phyloP scores from a whole-genome alignment of 2,329 filamentous ascomycete genomes.

The Diaporthe citriasiana region DNA sequence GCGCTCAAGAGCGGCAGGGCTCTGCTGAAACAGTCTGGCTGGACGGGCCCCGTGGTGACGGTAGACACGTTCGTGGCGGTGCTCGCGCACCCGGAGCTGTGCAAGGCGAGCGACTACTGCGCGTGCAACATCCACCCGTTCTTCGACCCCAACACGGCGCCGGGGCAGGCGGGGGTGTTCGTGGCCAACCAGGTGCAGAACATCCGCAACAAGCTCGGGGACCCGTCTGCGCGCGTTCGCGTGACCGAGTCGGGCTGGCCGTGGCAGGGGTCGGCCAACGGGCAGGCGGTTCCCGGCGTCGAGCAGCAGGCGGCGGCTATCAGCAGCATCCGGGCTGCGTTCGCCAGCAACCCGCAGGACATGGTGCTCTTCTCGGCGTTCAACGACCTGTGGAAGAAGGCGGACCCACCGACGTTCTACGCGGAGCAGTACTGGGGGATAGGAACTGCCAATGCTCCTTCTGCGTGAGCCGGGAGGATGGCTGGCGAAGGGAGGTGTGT shows the following conservation, averaged over 20 bases:
- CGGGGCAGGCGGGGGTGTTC: conserved; percentile 76
- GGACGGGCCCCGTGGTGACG: conserved; percentile 79
- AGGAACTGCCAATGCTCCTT: conserved; percentile 42
- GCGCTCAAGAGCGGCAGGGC: conserved; percentile 71
- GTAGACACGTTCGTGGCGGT: conserved; percentile 84
- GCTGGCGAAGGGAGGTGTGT: neutral
- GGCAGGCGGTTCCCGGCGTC: conserved; percentile 76
- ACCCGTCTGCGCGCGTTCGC: conserved; percentile 70
- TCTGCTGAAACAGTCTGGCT: conserved; percentile 74
- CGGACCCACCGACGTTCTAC: conserved; percentile 72
- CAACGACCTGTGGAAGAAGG: conserved; percentile 84
- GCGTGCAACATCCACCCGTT: conserved; percentile 88
- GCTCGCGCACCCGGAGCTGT: conserved; percentile 77
- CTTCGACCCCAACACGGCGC: conserved; percentile 76
- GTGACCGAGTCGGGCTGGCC: conserved; percentile 92
- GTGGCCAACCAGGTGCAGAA: conserved; percentile 68
- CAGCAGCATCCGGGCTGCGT: conserved; percentile 72
- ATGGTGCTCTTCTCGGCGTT: conserved; percentile 84
- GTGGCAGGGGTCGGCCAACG: conserved; percentile 75
- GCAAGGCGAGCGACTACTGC: conserved; percentile 81
- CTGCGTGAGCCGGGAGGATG: conserved; percentile 29
- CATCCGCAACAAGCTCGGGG: conserved; percentile 58
- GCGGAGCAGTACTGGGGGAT: conserved; percentile 86
- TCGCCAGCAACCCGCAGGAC: conserved; percentile 63
- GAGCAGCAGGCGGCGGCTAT: conserved; percentile 77